These are phyloP conservation scores for Hypoxylon sp. DNA, from an alignment of 2,329 filamentous ascomycete species.

Conservation along the genomic window DNA sequence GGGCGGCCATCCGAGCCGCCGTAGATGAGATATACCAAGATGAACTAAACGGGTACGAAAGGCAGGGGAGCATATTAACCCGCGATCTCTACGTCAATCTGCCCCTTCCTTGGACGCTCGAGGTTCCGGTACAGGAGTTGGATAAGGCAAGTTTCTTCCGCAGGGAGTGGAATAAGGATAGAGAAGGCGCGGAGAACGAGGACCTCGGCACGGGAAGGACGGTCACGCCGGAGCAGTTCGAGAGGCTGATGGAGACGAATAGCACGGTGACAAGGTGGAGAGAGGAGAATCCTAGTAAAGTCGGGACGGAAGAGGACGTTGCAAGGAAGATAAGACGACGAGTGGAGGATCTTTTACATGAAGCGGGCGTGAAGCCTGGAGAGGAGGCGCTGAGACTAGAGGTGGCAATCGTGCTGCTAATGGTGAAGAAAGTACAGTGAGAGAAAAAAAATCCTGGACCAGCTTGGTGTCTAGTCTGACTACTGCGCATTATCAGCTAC, in stretches of 20 bases:
- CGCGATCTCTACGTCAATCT: conserved; percentile 55
- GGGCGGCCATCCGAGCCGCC: conserved; percentile 43
- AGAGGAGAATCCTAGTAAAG: conserved; percentile 56
- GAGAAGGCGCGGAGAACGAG: conserved; percentile 34
- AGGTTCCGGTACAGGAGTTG: conserved; percentile 52
- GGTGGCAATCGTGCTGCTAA: conserved; percentile 12
- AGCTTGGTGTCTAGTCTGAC: no score
- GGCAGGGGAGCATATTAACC: conserved; percentile 57
- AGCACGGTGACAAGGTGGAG: conserved; percentile 60
- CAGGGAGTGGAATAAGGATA: conserved; percentile 57
- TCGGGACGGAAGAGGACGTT: conserved; percentile 56
- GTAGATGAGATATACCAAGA: conserved; percentile 54
- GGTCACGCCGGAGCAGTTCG: conserved; percentile 42
- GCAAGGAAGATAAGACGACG: conserved; percentile 48
- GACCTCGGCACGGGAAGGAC: conserved; percentile 46
- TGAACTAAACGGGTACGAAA: conserved; percentile 54
- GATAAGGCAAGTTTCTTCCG: conserved; percentile 54
- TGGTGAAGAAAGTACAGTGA: conserved; percentile 16
- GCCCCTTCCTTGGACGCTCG: conserved; percentile 62
- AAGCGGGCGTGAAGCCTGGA: conserved; percentile 52
- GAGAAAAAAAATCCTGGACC: neutral
- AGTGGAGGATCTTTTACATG: conserved; percentile 48
- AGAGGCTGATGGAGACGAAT: conserved; percentile 52
- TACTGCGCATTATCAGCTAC: no score
- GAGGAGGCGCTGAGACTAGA: conserved; percentile 48